Evolutionary conservation across 1,139 yeast genomes (phyloP).

Genomic region (Scheffersomyces segobiensis): DNA sequence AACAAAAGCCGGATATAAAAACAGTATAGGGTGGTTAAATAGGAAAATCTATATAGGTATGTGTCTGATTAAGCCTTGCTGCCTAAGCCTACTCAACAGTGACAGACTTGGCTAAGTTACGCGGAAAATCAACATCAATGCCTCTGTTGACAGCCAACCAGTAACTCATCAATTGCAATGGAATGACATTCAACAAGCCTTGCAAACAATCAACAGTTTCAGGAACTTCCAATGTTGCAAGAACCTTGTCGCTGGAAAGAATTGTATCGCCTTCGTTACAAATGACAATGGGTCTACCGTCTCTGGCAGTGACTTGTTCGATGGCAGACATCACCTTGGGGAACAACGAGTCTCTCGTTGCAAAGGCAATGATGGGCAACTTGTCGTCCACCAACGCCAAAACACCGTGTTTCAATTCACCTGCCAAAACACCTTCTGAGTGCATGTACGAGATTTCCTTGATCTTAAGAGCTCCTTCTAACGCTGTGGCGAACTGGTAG

Average conservation of each 20-base stretch:
- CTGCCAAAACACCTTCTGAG: slow-evolving; percentile 98
- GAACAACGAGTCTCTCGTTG: slow-evolving; percentile 95
- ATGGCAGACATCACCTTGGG: slow-evolving; percentile 96
- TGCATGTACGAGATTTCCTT: slow-evolving; percentile 99
- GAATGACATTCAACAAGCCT: slow-evolving; percentile 92
- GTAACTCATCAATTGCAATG: slow-evolving; percentile 93
- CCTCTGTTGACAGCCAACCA: slow-evolving; percentile 97
- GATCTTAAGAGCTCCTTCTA: slow-evolving; percentile 97
- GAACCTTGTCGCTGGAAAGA: slow-evolving; percentile 53
- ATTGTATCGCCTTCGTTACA: slow-evolving; percentile 85
- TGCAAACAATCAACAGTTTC: slow-evolving; percentile 96
- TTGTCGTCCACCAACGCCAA: slow-evolving; percentile 93
- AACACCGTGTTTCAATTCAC: slow-evolving; percentile 98
- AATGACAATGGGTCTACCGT: slow-evolving; percentile 93
- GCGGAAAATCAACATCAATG: slow-evolving; percentile 96
- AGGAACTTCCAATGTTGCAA: slow-evolving; percentile 85
- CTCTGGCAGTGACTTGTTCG: slow-evolving; percentile 95
- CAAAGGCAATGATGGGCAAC: slow-evolving; percentile 92
- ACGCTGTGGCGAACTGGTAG: slow-evolving; percentile 93
- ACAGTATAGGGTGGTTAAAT: neutral
- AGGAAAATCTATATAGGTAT: neutral
- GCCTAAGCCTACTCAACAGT: slow-evolving; percentile 69
- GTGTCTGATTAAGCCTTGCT: neutral
- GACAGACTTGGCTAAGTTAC: slow-evolving; percentile 97
- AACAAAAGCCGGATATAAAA: neutral